phyloP scores from a whole-genome alignment of 352 stramenopile genomes.

The Globisporangium megalacanthum region DNA sequence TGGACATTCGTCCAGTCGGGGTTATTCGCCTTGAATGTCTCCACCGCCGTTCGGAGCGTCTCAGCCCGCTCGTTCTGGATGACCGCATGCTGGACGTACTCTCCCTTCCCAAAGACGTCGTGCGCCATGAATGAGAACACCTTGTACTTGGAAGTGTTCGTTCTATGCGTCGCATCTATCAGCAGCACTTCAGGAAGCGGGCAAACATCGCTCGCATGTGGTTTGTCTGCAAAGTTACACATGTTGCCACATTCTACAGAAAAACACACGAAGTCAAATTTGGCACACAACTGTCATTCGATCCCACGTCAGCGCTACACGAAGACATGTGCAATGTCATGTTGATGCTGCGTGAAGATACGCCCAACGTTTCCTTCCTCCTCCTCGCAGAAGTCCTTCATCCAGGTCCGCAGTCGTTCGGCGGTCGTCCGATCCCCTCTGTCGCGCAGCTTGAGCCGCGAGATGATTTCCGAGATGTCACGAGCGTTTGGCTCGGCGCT shows the following conservation, averaged over 20 bases:
- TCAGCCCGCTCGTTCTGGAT: conserved; percentile 14
- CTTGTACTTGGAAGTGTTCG: not conserved
- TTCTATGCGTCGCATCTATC: not conserved
- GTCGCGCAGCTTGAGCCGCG: not conserved
- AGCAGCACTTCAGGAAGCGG: not conserved
- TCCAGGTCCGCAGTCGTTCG: not conserved
- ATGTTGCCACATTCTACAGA: no score
- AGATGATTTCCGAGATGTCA: not conserved
- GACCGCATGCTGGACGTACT: conserved; percentile 18
- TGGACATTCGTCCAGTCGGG: conserved; percentile 11
- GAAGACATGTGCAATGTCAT: not conserved
- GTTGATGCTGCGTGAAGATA: not conserved
- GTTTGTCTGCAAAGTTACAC: not conserved
- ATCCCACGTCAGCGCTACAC: no score
- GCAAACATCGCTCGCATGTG: not conserved
- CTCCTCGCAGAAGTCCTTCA: not conserved
- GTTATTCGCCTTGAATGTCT: conserved; percentile 20
- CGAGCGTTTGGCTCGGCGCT: not conserved
- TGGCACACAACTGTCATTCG: not conserved
- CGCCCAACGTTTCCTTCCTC: not conserved
- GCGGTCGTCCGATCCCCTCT: not conserved
- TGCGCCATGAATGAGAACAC: not conserved
- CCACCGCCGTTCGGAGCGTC: conserved; percentile 13
- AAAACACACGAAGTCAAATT: no score
- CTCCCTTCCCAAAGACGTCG: not conserved